Percentiles rank a stretch among this genome's conserved stretches.
Conservation (phyloP, 768 basidiomycete genomes). For the Albatrellus ellisii region DNA sequence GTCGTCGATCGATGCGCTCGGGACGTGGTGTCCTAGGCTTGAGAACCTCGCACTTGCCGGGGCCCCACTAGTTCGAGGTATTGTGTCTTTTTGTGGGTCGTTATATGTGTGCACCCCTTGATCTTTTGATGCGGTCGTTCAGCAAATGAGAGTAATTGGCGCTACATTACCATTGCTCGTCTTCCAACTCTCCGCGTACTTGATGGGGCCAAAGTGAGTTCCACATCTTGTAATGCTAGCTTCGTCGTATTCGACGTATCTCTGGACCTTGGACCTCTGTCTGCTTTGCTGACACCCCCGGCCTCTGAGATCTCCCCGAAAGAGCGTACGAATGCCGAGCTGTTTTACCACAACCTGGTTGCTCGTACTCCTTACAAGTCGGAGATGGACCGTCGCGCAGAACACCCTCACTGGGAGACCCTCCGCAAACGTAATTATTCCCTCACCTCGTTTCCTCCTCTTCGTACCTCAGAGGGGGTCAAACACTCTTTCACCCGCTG, state of each 20-base stretch:
- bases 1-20: constrained; percentile 51
- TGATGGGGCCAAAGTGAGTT: constrained; percentile 51
- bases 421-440: constrained; percentile 46
- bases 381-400: constrained; percentile 28
- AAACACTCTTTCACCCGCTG: too few relatives aligned
- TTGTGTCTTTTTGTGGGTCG: neutral
- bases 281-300: neutral
- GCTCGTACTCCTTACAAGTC: constrained; percentile 31
- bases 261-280: neutral
- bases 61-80: constrained; percentile 54
- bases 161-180: constrained; percentile 54
- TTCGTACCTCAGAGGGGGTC: too few relatives aligned
- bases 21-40: constrained; percentile 56
- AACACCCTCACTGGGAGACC: constrained; percentile 53
- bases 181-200: constrained; percentile 48
- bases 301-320: constrained; percentile 43
- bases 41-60: constrained; percentile 44
- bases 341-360: constrained; percentile 68
- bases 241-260: too few relatives aligned
- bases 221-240: neutral
- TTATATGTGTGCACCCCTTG: neutral
- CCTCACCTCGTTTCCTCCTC: neutral
- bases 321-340: constrained; percentile 70
- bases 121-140: constrained; percentile 23
- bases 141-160: constrained; percentile 25